Evolutionary conservation across 2,329 filamentous ascomycete genomes (phyloP), one percentile per base, ranked within the genome.

Genomic region (Proliferodiscus dingleyae): DNA sequence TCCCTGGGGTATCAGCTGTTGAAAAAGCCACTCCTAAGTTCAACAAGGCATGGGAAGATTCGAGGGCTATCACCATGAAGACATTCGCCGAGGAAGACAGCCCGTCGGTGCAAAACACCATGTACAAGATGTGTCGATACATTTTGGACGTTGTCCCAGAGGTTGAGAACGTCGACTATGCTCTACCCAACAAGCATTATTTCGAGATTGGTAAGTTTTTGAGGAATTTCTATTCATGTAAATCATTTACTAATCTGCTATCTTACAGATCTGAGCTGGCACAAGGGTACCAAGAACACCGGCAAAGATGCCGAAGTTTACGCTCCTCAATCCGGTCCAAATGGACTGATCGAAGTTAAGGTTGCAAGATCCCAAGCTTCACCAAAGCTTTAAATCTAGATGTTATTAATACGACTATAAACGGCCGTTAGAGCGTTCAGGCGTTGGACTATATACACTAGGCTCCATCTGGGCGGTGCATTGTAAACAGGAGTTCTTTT

Each of bases 181-280:
- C 84, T 7, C 75, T 98, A 61, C 93, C 93, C 9, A 98, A 98
- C 75, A 97, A 96, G 74, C 93, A 98, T 71, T 97, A 96, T 72
- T 97, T 97, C 64, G 91, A 97, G 69, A 84, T 97, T 67, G 86
- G 82, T 89, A 71, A 71, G 83, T 73, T 46, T 22, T 22, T 10
- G 18, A 13, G 15, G 7, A 13, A 13, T 26, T 15, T 22, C 21
- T 28, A 41, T 53, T 57, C 51, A 62, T 2, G 18, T n/a, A n/a
- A n/a, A n/a, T n/a, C n/a, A n/a, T n/a, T n/a, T n/a, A n/a, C 11
- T 30, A 38, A 58, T 33, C 29, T 30, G 26, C n/a, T 30, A 10
- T 41, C 4, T 60, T 39, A 3, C 62, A 91, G 91, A 97, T 64
- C 71, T 98, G 63, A 91, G 86, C 70, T 98, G 93, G 93, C 88